Evolutionary conservation across 169 alveolate species (phyloP), one percentile per base, ranked within the genome.

Genomic region (Perkinsus marinus): DNA sequence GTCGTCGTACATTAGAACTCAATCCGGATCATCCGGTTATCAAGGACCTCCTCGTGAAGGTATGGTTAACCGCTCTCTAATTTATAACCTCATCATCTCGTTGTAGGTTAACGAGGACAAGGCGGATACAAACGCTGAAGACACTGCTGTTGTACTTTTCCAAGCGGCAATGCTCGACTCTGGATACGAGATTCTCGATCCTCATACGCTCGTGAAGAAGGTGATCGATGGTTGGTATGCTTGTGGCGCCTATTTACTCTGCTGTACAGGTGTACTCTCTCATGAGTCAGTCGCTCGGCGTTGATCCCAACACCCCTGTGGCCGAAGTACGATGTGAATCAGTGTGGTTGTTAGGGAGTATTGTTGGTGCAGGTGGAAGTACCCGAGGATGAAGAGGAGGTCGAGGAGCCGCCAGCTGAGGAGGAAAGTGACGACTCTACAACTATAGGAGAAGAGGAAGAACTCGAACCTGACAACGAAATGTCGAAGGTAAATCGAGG

Each of bases 181-280:
- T 37, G 96, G 96, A n/a, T 94, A 79, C 91, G 96, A 94, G 47
- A 92, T 94, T 30, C 93, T 93, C 36, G 92, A 93, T 43, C 95
- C 96, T 22, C 90, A 91, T 0, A 92, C 92, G n/a, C 89, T 94
- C 34, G 95, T 93, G 39, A 13, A 57, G 79, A 57, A 26, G 34
- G 79, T 57, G 22, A 57, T 7, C 3, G 5, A 57, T 2, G 79
- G 36, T 16, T 26, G 68, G 68, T 17, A 9, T 57, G 37, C 34
- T 57, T 57, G 79, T 7, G 37, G 36, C 34, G 37, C 37, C 22
- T 0, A 2, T 57, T 6, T 5, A 57, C 34, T 16, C 3, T 19
- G 36, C 22, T 57, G 69, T 68, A n/a, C 89, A 90, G 39, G 89
- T 94, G 89, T 94, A 94, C 92, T 90, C 90, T 90, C 93, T 92